A percentile compares a stretch with the other conserved stretches of the same genome.
These are phyloP conservation scores for Aphanoascus verrucosus DNA, from an alignment of 2,329 filamentous ascomycete genomes.

Conservation along the genomic window DNA sequence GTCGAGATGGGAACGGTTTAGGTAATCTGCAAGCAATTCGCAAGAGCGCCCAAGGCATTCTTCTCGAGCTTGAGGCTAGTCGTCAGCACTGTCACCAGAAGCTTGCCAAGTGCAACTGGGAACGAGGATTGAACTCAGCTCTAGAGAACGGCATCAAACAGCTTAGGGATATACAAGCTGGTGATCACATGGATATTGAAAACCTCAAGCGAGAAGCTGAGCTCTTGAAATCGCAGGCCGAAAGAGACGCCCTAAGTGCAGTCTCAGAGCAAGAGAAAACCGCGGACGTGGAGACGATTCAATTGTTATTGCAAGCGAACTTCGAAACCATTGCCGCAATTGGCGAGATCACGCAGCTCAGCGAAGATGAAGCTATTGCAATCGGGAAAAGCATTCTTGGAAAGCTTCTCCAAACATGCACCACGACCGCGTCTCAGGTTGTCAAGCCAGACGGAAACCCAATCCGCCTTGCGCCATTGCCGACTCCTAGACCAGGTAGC, in stretches of 20 bases:
- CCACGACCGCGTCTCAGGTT: slow-evolving; percentile 64
- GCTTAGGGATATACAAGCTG: slow-evolving; percentile 57
- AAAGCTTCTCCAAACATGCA: slow-evolving; percentile 66
- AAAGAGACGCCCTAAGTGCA: slow-evolving; percentile 64
- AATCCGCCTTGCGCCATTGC: slow-evolving; percentile 46
- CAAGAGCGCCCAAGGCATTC: slow-evolving; percentile 78
- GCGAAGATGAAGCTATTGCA: slow-evolving; percentile 68
- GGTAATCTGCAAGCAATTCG: slow-evolving; percentile 62
- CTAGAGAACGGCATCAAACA: slow-evolving; percentile 75
- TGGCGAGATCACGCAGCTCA: slow-evolving; percentile 69
- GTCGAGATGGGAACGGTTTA: slow-evolving; percentile 57
- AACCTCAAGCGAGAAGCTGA: slow-evolving; percentile 73
- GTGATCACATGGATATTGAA: slow-evolving; percentile 57
- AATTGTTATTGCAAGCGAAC: slow-evolving; percentile 76
- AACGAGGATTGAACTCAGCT: slow-evolving; percentile 74
- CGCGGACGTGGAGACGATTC: slow-evolving; percentile 65
- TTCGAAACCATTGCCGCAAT: slow-evolving; percentile 84
- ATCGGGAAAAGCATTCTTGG: slow-evolving; percentile 68
- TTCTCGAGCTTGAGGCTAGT: slow-evolving; percentile 80
- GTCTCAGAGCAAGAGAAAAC: slow-evolving; percentile 75
- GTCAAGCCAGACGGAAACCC: slow-evolving; percentile 75
- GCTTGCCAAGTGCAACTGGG: slow-evolving; percentile 72
- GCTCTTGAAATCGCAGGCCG: slow-evolving; percentile 70
- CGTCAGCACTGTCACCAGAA: slow-evolving; percentile 82
- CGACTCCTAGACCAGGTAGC: slow-evolving; percentile 61